phyloP scores from a whole-genome alignment of 106 monocot species.

The Iris macrosiphon region DNA sequence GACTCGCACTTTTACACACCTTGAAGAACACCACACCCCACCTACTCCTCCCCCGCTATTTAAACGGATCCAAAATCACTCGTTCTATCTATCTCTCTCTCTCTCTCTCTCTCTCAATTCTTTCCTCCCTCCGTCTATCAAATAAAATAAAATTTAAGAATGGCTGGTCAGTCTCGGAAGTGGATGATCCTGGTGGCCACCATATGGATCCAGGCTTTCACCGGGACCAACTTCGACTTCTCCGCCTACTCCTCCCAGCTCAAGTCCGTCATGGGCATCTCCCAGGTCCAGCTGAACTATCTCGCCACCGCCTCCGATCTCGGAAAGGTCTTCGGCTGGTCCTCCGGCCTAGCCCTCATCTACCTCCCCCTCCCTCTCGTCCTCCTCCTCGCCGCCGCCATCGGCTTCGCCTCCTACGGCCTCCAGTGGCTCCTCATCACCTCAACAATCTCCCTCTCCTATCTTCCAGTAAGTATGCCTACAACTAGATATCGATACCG shows the following conservation, averaged over 20 bases:
- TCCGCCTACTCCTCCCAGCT: slow-evolving; percentile 71
- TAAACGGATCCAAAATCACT: too few species aligned
- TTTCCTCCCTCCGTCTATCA: too few species aligned
- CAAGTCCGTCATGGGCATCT: slow-evolving; percentile 58
- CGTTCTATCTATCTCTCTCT: too few species aligned
- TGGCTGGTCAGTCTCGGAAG: slow-evolving; percentile 19
- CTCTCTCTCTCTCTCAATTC: too few species aligned
- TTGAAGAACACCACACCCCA: too few species aligned
- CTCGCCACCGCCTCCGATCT: slow-evolving; percentile 79
- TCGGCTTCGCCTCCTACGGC: slow-evolving; percentile 49
- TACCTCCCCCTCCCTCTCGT: slow-evolving; percentile 50
- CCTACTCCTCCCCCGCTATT: too few species aligned
- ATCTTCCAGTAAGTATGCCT: slow-evolving; percentile 42
- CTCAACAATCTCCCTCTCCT: slow-evolving; percentile 35
- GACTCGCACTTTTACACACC: too few species aligned
- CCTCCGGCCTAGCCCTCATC: slow-evolving; percentile 62
- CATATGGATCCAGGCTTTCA: slow-evolving; percentile 81
- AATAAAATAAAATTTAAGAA: too few species aligned
- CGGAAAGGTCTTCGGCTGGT: slow-evolving; percentile 79
- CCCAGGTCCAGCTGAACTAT: slow-evolving; percentile 78
- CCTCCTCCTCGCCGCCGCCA: slow-evolving; percentile 48
- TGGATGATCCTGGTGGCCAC: slow-evolving; percentile 65
- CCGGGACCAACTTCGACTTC: slow-evolving; percentile 86
- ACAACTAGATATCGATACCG: too few species aligned
- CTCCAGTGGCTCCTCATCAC: slow-evolving; percentile 70